A percentile compares a stretch with the other conserved stretches of the same genome.
phyloP scores from a whole-genome alignment of 495 filamentous ascomycete species.

The Clavariopsis aquatica region DNA sequence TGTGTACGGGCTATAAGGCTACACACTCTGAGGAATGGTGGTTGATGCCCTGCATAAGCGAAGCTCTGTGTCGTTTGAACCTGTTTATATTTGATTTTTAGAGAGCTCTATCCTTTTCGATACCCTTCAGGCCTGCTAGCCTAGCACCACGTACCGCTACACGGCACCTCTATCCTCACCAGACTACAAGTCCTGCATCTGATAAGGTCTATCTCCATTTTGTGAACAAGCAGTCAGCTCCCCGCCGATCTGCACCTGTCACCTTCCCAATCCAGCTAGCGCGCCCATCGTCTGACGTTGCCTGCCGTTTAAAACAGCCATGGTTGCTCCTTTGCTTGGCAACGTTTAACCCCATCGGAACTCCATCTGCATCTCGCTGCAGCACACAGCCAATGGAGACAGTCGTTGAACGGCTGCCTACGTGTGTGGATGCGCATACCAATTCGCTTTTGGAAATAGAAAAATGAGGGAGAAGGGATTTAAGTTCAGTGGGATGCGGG shows the following conservation, averaged over 20 bases:
- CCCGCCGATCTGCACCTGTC: not conserved
- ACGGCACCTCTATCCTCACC: too few relatives aligned
- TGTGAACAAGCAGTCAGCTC: too few relatives aligned
- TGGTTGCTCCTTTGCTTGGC: not conserved
- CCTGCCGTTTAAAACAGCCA: not conserved
- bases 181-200: not conserved
- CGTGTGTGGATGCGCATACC: not conserved
- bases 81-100: not conserved
- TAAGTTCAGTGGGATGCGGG: not conserved
- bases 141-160: too few relatives aligned
- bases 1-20: conserved; percentile 27
- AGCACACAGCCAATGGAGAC: not conserved
- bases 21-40: not conserved
- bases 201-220: too few relatives aligned
- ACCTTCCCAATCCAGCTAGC: not conserved
- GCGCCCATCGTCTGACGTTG: conserved; percentile 1
- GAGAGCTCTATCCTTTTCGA: not conserved
- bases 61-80: too few relatives aligned
- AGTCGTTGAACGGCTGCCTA: not conserved
- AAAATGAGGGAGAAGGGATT: too few relatives aligned
- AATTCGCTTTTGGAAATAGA: too few relatives aligned
- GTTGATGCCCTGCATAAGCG: too few relatives aligned
- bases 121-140: not conserved
- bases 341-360: not conserved
- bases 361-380: not conserved